Conservation (phyloP, 768 basidiomycete genomes). For the Terana coerulea region DNA sequence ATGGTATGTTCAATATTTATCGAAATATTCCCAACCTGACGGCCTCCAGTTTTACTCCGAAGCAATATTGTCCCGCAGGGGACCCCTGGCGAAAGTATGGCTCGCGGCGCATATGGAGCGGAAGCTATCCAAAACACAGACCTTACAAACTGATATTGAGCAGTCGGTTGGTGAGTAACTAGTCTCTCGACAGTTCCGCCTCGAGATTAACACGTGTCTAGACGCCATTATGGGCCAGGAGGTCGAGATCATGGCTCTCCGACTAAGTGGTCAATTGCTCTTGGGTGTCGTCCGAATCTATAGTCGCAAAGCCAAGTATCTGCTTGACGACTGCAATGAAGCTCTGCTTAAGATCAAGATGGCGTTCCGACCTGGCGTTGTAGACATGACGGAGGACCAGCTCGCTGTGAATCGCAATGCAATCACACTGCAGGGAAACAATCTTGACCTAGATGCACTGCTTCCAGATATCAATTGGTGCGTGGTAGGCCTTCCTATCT, state of each 20-base stretch:
- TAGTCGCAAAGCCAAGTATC: constrained; percentile 95
- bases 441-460: constrained; percentile 76
- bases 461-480: constrained; percentile 82
- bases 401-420: constrained; percentile 81
- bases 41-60: constrained; percentile 80
- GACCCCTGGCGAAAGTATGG: constrained; percentile 97
- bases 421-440: constrained; percentile 79
- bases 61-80: constrained; percentile 88
- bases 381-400: constrained; percentile 96
- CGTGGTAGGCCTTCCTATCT: constrained; percentile 12
- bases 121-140: constrained; percentile 94
- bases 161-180: constrained; percentile 76
- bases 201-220: constrained; percentile 21
- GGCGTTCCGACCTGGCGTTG: constrained; percentile 93
- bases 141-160: constrained; percentile 91
- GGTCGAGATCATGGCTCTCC: constrained; percentile 88
- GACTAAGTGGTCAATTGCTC: constrained; percentile 93
- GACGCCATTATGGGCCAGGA: constrained; percentile 95
- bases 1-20: constrained; percentile 9
- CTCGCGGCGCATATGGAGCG: constrained; percentile 98
- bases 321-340: constrained; percentile 97
- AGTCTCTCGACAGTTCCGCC: background rate
- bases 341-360: constrained; percentile 93
- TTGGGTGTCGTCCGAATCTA: constrained; percentile 98
- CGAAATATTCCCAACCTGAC: background rate